A percentile compares a stretch with the other conserved stretches of the same genome.
These are phyloP conservation scores for Usnea hakonensis DNA, from an alignment of 495 filamentous ascomycete genomes.

Conservation along the genomic window DNA sequence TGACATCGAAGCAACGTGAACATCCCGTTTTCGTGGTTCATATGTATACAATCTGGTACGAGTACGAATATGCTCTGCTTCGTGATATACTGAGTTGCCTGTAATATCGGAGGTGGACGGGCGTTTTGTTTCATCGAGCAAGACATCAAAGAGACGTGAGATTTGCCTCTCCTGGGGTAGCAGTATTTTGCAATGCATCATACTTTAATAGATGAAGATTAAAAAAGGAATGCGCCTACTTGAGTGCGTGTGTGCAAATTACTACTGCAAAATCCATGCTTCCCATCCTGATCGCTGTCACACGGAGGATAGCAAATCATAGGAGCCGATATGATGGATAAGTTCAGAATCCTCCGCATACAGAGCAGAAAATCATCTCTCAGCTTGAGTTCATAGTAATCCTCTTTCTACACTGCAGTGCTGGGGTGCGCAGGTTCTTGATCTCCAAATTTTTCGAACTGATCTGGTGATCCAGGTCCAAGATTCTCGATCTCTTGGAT, in stretches of 20 bases:
- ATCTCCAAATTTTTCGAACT: too few species aligned
- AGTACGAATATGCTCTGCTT: slow-evolving; percentile 1
- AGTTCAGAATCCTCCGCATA: too few species aligned
- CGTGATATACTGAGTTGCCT: neutral
- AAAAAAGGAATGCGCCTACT: neutral
- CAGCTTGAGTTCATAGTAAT: too few species aligned
- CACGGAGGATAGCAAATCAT: too few species aligned
- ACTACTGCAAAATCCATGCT: neutral
- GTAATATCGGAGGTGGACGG: slow-evolving; percentile 4
- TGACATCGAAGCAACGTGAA: neutral
- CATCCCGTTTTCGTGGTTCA: neutral
- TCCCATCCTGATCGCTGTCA: too few species aligned
- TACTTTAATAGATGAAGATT: neutral
- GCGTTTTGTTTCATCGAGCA: slow-evolving; percentile 5
- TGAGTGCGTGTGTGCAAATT: neutral
- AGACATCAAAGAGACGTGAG: neutral
- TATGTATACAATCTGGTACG: neutral
- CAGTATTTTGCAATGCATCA: neutral
- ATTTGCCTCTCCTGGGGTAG: neutral
- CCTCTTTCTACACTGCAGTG: too few species aligned
- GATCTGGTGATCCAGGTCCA: too few species aligned
- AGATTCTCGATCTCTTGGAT: too few species aligned
- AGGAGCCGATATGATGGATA: too few species aligned
- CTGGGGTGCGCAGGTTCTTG: too few species aligned
- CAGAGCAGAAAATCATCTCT: too few species aligned